Base-by-base conservation (phyloP, 805 yeast species). In the Monosporozyma siamensis region DNA sequence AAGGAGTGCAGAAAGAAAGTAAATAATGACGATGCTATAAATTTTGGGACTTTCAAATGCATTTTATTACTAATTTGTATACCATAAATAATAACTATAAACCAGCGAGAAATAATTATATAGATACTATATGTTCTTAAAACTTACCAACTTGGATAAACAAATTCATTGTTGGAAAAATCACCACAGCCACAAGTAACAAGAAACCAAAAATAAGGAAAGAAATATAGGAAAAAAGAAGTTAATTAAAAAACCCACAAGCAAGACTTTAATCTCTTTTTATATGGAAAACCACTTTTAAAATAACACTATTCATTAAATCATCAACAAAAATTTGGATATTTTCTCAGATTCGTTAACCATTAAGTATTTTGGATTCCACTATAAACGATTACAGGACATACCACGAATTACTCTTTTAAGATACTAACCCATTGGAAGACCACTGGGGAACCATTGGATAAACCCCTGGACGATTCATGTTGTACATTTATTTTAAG, bases 41-140 rank as follows among this genome's bases (percentile, higher is more conserved):
- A 36, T 17, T 3, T 36, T 35, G 39, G 39, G 39, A 36, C 39
- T 36, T 36, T 36, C 21, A 24, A 18, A 24, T 31, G 14, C 25
- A 24, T 36, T 15, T 36, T 36, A 36, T 24, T 24, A 35, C 7
- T 3, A 10, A 4, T 15, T 17, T 24, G 27, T 36, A 31, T 31
- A 31, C 17, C 11, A 5, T 30, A 30, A 20, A 31, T 31, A 31
- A 20, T 18, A 18, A 31, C 35, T 31, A 31, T 31, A 31, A 31
- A 31, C 35, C 35, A 31, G 18, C 23, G 18, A 31, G 23, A 31
- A 31, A 31, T 31, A 18, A 6, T 15, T 31, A 31, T 31, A 31
- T 31, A 23, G 9, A 23, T 23, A 23, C 25, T 23, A 23, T 23
- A 23, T 23, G 25, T 23, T 23, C 9, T 23, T 9, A 6, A 9